Conservation (phyloP, 2,329 filamentous ascomycete genomes). For the Claviceps paspali region DNA sequence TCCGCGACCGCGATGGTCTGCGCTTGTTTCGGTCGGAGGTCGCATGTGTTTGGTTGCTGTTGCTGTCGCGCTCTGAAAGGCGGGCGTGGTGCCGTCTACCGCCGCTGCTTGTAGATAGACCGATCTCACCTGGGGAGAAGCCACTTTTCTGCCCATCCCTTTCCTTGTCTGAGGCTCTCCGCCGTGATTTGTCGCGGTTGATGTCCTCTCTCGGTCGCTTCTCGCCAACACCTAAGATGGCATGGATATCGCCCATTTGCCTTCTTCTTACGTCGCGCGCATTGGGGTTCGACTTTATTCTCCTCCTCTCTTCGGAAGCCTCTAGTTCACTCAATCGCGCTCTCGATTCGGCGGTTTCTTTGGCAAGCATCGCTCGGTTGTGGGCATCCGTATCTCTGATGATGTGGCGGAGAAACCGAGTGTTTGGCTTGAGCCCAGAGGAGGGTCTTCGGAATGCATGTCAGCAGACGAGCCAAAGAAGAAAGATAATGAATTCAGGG, state of each 20-base stretch:
- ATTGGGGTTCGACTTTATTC: slow-evolving; percentile 28
- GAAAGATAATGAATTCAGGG: too few relatives aligned
- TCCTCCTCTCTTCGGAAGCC: slow-evolving; percentile 28
- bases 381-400: slow-evolving; percentile 79
- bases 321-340: slow-evolving; percentile 52
- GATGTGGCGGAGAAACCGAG: slow-evolving; percentile 72
- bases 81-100: slow-evolving; percentile 11
- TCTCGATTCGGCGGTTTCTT: slow-evolving; percentile 65
- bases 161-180: slow-evolving; percentile 11
- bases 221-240: slow-evolving; percentile 37
- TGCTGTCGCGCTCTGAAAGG: slow-evolving; percentile 11
- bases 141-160: neutral
- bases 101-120: neutral
- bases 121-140: neutral
- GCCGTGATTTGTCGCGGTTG: neutral
- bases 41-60: slow-evolving; percentile 6
- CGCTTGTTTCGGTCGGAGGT: slow-evolving; percentile 5
- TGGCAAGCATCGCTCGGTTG: slow-evolving; percentile 73
- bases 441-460: slow-evolving; percentile 32
- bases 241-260: slow-evolving; percentile 45
- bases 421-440: slow-evolving; percentile 75
- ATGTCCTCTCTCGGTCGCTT: slow-evolving; percentile 14
- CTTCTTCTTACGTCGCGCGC: slow-evolving; percentile 37
- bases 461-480: neutral
- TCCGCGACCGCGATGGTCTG: neutral